phyloP scores from a whole-genome alignment of 2,329 filamentous ascomycete genomes.

The Hypomyces rosellus region DNA sequence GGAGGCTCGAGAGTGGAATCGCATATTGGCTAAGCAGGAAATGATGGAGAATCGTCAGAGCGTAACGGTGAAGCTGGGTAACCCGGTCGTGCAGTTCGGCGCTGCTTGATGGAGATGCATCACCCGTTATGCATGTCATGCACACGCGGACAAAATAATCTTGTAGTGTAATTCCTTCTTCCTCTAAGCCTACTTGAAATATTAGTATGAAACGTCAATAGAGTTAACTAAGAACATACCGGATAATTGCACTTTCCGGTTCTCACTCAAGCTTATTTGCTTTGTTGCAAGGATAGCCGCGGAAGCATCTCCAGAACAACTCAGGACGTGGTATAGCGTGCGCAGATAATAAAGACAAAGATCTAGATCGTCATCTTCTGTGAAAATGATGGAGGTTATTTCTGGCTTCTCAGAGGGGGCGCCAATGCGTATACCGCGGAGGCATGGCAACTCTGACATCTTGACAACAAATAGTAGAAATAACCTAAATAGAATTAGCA shows the following conservation, averaged over 20 bases:
- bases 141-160: conserved; percentile 62
- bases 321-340: conserved; percentile 66
- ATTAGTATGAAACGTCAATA: conserved; percentile 15
- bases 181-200: conserved; percentile 43
- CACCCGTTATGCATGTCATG: conserved; percentile 49
- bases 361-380: conserved; percentile 62
- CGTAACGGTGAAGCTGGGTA: conserved; percentile 63
- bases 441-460: conserved; percentile 49
- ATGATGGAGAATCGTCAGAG: conserved; percentile 63
- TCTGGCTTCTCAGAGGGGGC: conserved; percentile 13
- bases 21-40: conserved; percentile 61
- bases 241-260: conserved; percentile 28
- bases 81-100: conserved; percentile 36
- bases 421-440: conserved; percentile 24
- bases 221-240: conserved; percentile 38
- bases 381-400: conserved; percentile 22
- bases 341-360: conserved; percentile 73
- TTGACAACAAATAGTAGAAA: conserved; percentile 56
- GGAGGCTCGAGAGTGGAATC: conserved; percentile 50
- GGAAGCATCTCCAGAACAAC: conserved; percentile 57
- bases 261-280: conserved; percentile 24
- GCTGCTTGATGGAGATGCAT: conserved; percentile 15
- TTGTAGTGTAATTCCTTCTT: conserved; percentile 55
- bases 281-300: conserved; percentile 67
- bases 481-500: conserved; percentile 36